A percentile compares a stretch with the other conserved stretches of the same genome.
These are phyloP conservation scores for Globisporangium heterothallicum DNA, from an alignment of 352 stramenopile genomes.

Conservation along the genomic window DNA sequence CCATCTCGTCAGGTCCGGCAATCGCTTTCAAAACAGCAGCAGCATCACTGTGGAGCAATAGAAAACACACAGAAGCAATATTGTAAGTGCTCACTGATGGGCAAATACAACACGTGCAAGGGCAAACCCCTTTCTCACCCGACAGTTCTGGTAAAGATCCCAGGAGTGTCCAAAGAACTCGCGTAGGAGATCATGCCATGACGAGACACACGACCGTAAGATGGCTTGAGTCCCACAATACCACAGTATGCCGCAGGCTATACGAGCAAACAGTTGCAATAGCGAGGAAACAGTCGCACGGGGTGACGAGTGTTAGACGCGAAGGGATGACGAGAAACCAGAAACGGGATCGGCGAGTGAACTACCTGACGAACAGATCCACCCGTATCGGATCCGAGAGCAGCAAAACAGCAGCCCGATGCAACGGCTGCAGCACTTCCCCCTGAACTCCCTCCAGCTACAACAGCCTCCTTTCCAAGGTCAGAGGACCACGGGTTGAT, in stretches of 20 bases:
- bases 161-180: slow-evolving; percentile 94
- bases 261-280: background rate
- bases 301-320: too few species aligned
- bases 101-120: background rate
- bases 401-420: slow-evolving; percentile 87
- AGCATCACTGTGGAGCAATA: slow-evolving; percentile 45
- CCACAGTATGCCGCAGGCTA: slow-evolving; percentile 93
- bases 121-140: too few species aligned
- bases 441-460: slow-evolving; percentile 92
- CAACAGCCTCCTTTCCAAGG: slow-evolving; percentile 43
- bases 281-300: slow-evolving; percentile 1
- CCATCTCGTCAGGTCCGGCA: slow-evolving; percentile 67
- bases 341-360: too few species aligned
- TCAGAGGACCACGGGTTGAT: slow-evolving; percentile 86
- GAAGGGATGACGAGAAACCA: too few species aligned
- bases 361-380: slow-evolving; percentile 93
- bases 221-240: slow-evolving; percentile 96
- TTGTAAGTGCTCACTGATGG: background rate
- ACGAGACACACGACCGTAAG: slow-evolving; percentile 95
- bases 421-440: slow-evolving; percentile 92
- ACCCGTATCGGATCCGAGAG: slow-evolving; percentile 96
- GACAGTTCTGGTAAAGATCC: slow-evolving; percentile 88
- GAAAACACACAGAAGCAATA: background rate
- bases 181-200: slow-evolving; percentile 96
- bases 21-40: slow-evolving; percentile 77